phyloP scores from a whole-genome alignment of 164 flowering plant genomes.

The Echeveria elegans region DNA sequence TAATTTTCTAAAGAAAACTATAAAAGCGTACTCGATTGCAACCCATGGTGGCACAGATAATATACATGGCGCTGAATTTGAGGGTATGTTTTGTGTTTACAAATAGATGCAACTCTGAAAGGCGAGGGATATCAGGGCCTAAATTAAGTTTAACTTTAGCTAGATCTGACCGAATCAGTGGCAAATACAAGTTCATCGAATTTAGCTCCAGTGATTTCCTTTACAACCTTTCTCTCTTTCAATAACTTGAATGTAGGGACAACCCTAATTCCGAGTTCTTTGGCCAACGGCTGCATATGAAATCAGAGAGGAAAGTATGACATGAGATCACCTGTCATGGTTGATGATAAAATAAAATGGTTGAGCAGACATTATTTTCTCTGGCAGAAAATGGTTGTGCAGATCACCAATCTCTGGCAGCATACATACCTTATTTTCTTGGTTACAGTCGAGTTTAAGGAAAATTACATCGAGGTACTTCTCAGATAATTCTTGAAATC shows the following conservation, averaged over 20 bases:
- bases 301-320: background rate
- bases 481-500: conserved; percentile 49
- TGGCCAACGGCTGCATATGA: conserved; percentile 62
- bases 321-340: conserved; percentile 10
- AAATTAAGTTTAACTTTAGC: conserved; percentile 25
- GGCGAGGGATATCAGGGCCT: too few species aligned
- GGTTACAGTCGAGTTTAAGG: conserved; percentile 88
- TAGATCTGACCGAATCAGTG: conserved; percentile 53
- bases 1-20: too few species aligned
- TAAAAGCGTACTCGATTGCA: too few species aligned
- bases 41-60: too few species aligned
- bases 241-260: conserved; percentile 95
- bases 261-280: conserved; percentile 81
- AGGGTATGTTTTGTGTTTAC: too few species aligned
- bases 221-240: conserved; percentile 55
- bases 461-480: conserved; percentile 73
- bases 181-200: conserved; percentile 57
- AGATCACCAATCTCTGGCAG: too few species aligned
- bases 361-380: conserved; percentile 57
- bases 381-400: too few species aligned
- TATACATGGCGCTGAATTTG: too few species aligned
- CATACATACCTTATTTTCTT: too few species aligned
- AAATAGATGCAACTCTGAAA: too few species aligned
- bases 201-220: conserved; percentile 92
- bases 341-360: too few species aligned